phyloP scores from a whole-genome alignment of 2,329 filamentous ascomycete species.

The Tolypocladium tundrense region DNA sequence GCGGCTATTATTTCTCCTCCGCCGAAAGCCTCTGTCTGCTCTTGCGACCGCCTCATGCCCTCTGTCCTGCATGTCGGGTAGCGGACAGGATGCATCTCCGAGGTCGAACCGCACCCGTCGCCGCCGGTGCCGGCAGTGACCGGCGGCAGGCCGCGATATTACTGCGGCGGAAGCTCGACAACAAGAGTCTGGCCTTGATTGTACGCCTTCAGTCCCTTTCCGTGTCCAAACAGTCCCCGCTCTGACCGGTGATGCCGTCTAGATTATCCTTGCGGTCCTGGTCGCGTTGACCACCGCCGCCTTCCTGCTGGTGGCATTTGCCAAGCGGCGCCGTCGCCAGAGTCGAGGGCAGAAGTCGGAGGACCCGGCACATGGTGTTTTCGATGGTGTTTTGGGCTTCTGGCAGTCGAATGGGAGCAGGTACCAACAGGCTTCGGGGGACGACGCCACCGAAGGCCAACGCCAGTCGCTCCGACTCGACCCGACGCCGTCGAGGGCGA shows the following conservation, averaged over 20 bases:
- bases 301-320: not conserved
- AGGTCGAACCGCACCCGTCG: not conserved
- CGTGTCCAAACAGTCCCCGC: not conserved
- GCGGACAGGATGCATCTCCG: not conserved
- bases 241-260: not conserved
- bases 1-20: not conserved
- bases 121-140: not conserved
- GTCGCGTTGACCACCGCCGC: not conserved
- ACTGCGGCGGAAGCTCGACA: slow-evolving; percentile 1
- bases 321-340: slow-evolving; percentile 3
- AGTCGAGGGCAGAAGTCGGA: not conserved
- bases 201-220: slow-evolving; percentile 2
- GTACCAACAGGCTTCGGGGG: slow-evolving; percentile 21
- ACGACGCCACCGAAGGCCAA: slow-evolving; percentile 13
- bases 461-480: slow-evolving; percentile 13
- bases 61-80: not conserved
- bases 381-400: not conserved
- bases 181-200: slow-evolving; percentile 4
- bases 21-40: not conserved
- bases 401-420: not conserved
- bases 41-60: not conserved
- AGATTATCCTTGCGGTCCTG: not conserved
- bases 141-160: not conserved
- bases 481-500: not conserved
- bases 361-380: not conserved